These are phyloP conservation scores for Candida tropicalis DNA, from an alignment of 1,139 yeast species.

Conservation along the genomic window DNA sequence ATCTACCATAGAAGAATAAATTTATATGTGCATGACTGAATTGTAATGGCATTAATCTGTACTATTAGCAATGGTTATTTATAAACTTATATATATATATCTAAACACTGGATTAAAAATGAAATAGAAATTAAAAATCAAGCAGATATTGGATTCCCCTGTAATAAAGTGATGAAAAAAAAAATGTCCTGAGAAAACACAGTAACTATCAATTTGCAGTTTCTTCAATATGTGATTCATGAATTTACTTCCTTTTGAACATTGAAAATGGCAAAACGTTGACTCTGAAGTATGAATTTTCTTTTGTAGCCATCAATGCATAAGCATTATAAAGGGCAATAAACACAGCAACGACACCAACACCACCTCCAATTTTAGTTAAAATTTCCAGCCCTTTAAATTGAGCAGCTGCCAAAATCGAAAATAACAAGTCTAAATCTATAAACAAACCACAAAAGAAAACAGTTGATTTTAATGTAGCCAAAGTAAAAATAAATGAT, in stretches of 20 bases:
- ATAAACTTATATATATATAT: not conserved
- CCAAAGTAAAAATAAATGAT: constrained; percentile 39
- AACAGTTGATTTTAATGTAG: constrained; percentile 48
- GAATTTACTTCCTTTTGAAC: not conserved
- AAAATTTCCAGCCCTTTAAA: constrained; percentile 33
- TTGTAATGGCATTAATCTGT: constrained; percentile 1
- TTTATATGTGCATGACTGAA: no score
- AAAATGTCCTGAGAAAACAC: not conserved
- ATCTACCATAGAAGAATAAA: no score
- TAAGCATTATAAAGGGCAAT: constrained; percentile 45
- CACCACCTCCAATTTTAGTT: constrained; percentile 47
- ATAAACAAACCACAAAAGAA: constrained; percentile 40
- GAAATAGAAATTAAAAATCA: not conserved
- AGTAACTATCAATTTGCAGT: no score
- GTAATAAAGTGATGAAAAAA: no score
- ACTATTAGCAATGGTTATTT: not conserved
- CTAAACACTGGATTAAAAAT: not conserved
- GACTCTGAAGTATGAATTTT: constrained; percentile 34
- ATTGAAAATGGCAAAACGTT: constrained; percentile 23
- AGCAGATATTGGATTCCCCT: no score
- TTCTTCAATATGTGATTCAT: not conserved
- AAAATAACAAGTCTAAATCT: constrained; percentile 38
- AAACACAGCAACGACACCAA: constrained; percentile 43
- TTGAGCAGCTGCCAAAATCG: constrained; percentile 44
- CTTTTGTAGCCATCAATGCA: constrained; percentile 35